Conservation (phyloP, 306 rosid genomes). For the Sechiopsis laciniata region DNA sequence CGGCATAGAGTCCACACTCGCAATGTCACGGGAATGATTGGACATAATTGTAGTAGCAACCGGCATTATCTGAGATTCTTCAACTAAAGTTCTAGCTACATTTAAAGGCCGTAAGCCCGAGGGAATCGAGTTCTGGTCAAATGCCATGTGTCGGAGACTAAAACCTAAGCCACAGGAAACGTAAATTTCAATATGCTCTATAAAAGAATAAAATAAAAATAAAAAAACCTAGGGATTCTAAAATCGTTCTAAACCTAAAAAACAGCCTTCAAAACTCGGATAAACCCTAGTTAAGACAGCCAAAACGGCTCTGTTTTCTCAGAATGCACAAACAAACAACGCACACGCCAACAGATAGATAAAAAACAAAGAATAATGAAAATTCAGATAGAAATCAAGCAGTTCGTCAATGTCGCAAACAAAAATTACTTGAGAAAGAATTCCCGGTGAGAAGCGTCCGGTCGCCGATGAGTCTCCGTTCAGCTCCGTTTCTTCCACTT, state of each 20-base stretch:
- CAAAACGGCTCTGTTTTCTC: constrained; percentile 10
- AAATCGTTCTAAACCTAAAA: constrained; percentile 3
- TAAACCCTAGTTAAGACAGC: constrained; percentile 40
- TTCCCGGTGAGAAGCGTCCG: constrained; percentile 25
- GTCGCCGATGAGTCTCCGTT: constrained; percentile 28
- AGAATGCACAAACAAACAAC: constrained; percentile 1
- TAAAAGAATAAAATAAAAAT: too few relatives aligned
- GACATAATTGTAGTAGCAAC: constrained; percentile 31
- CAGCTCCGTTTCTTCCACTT: background rate
- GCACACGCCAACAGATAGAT: background rate
- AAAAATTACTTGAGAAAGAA: constrained; percentile 12
- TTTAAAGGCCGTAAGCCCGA: constrained; percentile 55
- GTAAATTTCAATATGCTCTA: background rate
- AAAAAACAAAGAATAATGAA: background rate
- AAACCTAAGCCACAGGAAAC: background rate
- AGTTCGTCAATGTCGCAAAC: constrained; percentile 31
- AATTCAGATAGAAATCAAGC: background rate
- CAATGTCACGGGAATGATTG: constrained; percentile 32
- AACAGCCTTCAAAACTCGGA: constrained; percentile 21
- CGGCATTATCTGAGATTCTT: constrained; percentile 54
- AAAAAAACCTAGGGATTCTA: constrained; percentile 13
- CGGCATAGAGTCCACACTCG: constrained; percentile 36
- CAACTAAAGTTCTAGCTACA: constrained; percentile 43
- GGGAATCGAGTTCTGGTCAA: constrained; percentile 59
- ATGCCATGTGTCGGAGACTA: constrained; percentile 47